A percentile compares a stretch with the other conserved stretches of the same genome.
These are phyloP conservation scores for Pichia sp. DNA, from an alignment of 1,139 yeast genomes.

Conservation along the genomic window DNA sequence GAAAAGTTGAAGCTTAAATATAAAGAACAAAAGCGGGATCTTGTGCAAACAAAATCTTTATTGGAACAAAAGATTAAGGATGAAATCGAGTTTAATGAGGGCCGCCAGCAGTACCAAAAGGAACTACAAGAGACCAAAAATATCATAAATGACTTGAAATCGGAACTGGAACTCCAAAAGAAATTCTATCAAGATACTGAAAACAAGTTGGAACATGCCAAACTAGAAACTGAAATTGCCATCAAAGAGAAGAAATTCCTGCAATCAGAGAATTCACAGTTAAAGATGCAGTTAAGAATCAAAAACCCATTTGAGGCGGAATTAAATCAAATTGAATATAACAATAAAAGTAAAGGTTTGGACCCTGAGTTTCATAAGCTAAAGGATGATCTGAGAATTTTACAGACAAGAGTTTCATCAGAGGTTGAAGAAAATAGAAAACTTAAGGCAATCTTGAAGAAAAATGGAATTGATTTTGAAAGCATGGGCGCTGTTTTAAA, in stretches of 20 bases:
- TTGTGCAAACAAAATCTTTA: constrained; percentile 28
- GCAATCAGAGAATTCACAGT: constrained; percentile 25
- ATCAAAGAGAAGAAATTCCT: constrained; percentile 24
- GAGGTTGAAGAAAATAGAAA: constrained; percentile 45
- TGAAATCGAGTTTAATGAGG: constrained; percentile 33
- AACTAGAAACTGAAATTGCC: constrained; percentile 33
- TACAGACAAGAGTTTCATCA: constrained; percentile 48
- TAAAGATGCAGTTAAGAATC: constrained; percentile 24
- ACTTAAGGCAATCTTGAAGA: constrained; percentile 32
- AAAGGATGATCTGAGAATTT: constrained; percentile 47
- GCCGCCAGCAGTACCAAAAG: constrained; percentile 30
- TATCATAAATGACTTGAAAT: constrained; percentile 19
- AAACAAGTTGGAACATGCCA: constrained; percentile 22
- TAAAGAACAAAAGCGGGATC: constrained; percentile 31
- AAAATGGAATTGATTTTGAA: constrained; percentile 6
- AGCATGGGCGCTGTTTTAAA: not conserved
- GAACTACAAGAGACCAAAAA: constrained; percentile 26
- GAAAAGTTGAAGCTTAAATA: constrained; percentile 23
- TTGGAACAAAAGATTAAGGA: constrained; percentile 31
- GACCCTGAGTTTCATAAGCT: constrained; percentile 20
- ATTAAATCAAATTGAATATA: constrained; percentile 4
- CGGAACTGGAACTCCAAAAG: constrained; percentile 22
- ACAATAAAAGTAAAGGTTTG: constrained; percentile 1
- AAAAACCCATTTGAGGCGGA: constrained; percentile 29
- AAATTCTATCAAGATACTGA: constrained; percentile 14